phyloP scores from a whole-genome alignment of 2,329 filamentous ascomycete genomes.

The Alternaria tenuissima region DNA sequence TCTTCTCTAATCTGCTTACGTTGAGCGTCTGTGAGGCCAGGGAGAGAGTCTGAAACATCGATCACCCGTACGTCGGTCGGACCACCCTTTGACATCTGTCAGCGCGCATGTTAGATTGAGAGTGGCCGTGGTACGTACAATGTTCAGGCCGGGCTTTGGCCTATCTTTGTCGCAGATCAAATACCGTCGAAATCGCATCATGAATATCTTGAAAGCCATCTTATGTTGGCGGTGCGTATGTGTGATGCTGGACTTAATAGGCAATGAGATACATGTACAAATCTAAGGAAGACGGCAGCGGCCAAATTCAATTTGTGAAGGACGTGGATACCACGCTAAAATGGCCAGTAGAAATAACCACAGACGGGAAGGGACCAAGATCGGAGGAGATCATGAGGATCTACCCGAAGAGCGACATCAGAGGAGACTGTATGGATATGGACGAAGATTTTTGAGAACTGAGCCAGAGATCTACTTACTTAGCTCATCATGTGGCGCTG shows the following conservation, averaged over 20 bases:
- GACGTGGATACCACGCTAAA: slow-evolving; percentile 1
- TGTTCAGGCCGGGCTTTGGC: background rate
- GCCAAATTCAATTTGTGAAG: background rate
- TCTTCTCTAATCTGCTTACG: slow-evolving; percentile 42
- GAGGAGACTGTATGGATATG: background rate
- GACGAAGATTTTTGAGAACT: background rate
- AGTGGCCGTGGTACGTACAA: background rate
- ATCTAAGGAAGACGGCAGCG: background rate
- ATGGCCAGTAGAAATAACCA: slow-evolving; percentile 4
- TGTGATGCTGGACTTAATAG: background rate
- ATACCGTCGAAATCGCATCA: background rate
- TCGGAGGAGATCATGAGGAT: background rate
- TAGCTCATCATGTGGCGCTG: slow-evolving; percentile 28
- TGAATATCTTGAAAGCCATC: background rate
- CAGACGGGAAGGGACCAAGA: slow-evolving; percentile 1
- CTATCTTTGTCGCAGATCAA: background rate
- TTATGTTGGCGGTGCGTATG: background rate
- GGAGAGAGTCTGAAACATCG: slow-evolving; percentile 38
- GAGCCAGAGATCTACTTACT: slow-evolving; percentile 29
- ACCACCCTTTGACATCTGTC: slow-evolving; percentile 27
- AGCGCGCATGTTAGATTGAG: background rate
- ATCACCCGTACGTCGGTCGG: slow-evolving; percentile 43
- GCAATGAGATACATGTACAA: background rate
- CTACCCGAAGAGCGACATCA: background rate
- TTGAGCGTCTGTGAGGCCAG: slow-evolving; percentile 41